These are phyloP conservation scores for Kodamaea sp. DNA, from an alignment of 1,139 yeast species.

Conservation along the genomic window DNA sequence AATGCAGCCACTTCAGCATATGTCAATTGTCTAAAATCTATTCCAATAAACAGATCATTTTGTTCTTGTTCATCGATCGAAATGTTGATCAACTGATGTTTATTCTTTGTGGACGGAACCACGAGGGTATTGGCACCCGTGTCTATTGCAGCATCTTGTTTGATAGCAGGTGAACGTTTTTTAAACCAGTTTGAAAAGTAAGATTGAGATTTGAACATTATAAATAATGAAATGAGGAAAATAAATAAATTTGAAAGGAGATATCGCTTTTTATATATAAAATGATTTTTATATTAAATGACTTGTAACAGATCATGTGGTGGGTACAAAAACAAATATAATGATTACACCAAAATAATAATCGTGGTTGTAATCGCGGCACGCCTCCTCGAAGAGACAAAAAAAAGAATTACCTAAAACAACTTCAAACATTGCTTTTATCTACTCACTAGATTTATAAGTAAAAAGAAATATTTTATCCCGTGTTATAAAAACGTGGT, in stretches of 20 bases:
- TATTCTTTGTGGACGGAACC: conserved; percentile 25
- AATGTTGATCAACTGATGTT: conserved; percentile 27
- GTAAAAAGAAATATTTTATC: no score
- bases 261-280: conserved; percentile 2
- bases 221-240: neutral
- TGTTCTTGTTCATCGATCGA: conserved; percentile 29
- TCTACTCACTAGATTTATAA: no score
- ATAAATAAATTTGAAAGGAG: neutral
- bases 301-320: conserved; percentile 4
- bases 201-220: conserved; percentile 20
- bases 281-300: conserved; percentile 2
- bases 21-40: conserved; percentile 34
- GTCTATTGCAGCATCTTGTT: conserved; percentile 10
- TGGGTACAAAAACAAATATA: no score
- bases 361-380: no score
- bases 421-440: no score
- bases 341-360: no score
- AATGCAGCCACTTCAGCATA: conserved; percentile 46
- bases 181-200: conserved; percentile 20
- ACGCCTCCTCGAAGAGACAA: no score
- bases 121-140: conserved; percentile 29
- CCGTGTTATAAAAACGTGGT: no score
- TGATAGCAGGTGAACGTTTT: conserved; percentile 8
- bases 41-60: conserved; percentile 35
- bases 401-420: no score